Conservation (phyloP, 1,284 basidiomycete genomes). For the Mycena citricolor region DNA sequence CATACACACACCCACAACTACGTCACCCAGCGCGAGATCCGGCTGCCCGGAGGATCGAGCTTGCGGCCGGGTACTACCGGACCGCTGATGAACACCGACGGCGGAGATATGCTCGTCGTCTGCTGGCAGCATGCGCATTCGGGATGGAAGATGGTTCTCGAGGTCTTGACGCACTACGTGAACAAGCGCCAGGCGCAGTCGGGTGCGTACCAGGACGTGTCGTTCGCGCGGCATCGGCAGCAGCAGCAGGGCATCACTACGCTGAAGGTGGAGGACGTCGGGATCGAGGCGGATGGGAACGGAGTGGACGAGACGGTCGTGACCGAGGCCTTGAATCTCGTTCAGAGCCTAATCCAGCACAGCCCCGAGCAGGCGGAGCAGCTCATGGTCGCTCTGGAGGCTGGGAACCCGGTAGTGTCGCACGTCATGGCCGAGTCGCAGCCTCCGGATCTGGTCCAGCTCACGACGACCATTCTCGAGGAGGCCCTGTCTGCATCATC, state of each 20-base stretch:
- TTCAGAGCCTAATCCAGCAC: slow-evolving; percentile 73
- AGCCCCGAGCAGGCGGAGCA: slow-evolving; percentile 62
- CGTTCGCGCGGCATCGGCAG: slow-evolving; percentile 42
- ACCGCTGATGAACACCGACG: slow-evolving; percentile 70
- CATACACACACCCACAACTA: slow-evolving; percentile 56
- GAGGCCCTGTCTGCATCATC: slow-evolving; percentile 76
- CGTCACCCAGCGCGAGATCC: slow-evolving; percentile 63
- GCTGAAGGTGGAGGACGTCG: slow-evolving; percentile 64
- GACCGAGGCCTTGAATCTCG: slow-evolving; percentile 75
- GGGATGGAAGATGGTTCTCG: slow-evolving; percentile 81
- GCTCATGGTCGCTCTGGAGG: slow-evolving; percentile 68
- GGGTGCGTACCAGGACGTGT: slow-evolving; percentile 48
- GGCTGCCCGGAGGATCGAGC: slow-evolving; percentile 72
- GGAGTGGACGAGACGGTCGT: slow-evolving; percentile 59
- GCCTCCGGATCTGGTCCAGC: slow-evolving; percentile 71
- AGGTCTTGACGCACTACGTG: slow-evolving; percentile 74
- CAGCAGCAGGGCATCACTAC: slow-evolving; percentile 38
- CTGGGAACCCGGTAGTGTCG: slow-evolving; percentile 49
- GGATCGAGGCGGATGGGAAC: slow-evolving; percentile 58
- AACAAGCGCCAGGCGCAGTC: slow-evolving; percentile 49
- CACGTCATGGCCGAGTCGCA: slow-evolving; percentile 51
- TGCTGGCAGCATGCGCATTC: slow-evolving; percentile 81
- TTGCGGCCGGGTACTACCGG: slow-evolving; percentile 69
- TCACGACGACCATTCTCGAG: slow-evolving; percentile 83
- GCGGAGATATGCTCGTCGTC: slow-evolving; percentile 69